Percentiles rank a stretch among this genome's conserved stretches.
Conservation (phyloP, 768 basidiomycete genomes). For the Punctularia strigosozonata region DNA sequence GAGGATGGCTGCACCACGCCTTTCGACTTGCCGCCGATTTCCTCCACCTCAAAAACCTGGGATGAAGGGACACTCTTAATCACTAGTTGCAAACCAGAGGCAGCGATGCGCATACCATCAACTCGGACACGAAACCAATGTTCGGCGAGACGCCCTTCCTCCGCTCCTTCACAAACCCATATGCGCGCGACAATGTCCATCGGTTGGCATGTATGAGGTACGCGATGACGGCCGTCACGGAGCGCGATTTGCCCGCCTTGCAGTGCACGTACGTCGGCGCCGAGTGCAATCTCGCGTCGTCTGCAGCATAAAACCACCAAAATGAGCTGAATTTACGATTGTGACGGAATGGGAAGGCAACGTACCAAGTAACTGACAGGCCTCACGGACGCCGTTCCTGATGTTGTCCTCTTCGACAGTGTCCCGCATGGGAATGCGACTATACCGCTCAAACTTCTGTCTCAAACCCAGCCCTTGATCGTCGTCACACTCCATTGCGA, state of each 20-base stretch:
- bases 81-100: no score
- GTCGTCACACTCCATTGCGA: conserved; percentile 85
- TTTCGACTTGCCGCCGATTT: conserved; percentile 66
- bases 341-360: conserved; percentile 5
- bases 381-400: conserved; percentile 66
- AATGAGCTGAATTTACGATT: conserved; percentile 2
- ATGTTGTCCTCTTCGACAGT: conserved; percentile 93
- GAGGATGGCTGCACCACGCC: conserved; percentile 43
- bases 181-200: conserved; percentile 89
- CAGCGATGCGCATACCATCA: no score
- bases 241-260: conserved; percentile 91
- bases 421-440: conserved; percentile 87
- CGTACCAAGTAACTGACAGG: conserved; percentile 80
- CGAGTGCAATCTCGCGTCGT: conserved; percentile 84
- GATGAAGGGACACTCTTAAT: no score
- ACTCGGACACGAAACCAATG: conserved; percentile 93
- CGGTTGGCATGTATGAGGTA: conserved; percentile 97
- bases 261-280: conserved; percentile 93
- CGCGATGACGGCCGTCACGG: conserved; percentile 93
- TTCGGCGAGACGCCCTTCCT: conserved; percentile 94
- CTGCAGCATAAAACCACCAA: conserved; percentile 25
- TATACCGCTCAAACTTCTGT: conserved; percentile 72
- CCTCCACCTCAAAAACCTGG: conserved; percentile 88
- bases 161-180: conserved; percentile 83
- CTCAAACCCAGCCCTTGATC: conserved; percentile 60